These are phyloP conservation scores for Oryza meridionalis DNA, from an alignment of 176 grass and related monocot genomes.

Conservation along the genomic window DNA sequence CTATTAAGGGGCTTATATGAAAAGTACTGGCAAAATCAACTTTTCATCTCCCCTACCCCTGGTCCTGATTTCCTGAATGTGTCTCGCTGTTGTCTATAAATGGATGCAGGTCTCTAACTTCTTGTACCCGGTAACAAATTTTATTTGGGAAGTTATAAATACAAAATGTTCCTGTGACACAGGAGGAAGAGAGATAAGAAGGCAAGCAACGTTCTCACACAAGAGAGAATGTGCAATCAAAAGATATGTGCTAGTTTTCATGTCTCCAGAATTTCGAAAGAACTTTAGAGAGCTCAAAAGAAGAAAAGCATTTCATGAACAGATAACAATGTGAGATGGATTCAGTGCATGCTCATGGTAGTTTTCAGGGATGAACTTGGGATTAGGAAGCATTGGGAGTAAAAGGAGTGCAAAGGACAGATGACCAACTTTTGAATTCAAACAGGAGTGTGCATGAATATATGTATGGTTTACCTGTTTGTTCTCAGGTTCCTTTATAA, in stretches of 20 bases:
- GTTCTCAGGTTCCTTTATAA: too few relatives aligned
- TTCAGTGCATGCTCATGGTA: too few relatives aligned
- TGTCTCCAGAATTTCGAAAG: background rate
- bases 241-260: background rate
- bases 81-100: background rate
- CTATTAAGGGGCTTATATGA: background rate
- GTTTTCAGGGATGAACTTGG: too few relatives aligned
- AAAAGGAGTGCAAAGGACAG: too few relatives aligned
- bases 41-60: constrained; percentile 26
- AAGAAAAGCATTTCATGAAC: too few relatives aligned
- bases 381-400: too few relatives aligned
- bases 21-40: background rate
- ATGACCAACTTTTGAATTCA: too few relatives aligned
- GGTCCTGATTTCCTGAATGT: background rate
- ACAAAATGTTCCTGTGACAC: background rate
- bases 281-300: too few relatives aligned
- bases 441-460: too few relatives aligned
- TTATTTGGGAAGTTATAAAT: background rate
- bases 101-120: background rate
- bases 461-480: too few relatives aligned
- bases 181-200: background rate
- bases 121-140: background rate
- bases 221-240: background rate
- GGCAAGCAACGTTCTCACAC: background rate
- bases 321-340: too few relatives aligned